These are phyloP conservation scores for Liquidambar formosana DNA, from an alignment of 164 flowering plant genomes.

Conservation along the genomic window DNA sequence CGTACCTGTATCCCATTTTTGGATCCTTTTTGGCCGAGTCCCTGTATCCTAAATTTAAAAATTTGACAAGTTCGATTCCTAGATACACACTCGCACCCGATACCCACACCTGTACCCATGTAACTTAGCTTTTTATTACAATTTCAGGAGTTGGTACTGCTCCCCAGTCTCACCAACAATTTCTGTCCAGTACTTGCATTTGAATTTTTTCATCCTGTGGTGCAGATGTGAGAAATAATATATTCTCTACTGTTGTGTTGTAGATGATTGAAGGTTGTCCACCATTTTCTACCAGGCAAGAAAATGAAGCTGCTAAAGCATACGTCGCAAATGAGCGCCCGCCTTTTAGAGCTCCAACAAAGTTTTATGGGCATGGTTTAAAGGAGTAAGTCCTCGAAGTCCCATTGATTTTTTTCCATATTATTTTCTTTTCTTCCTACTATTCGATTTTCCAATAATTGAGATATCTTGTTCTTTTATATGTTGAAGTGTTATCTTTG, in stretches of 20 bases:
- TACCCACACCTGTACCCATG: no score
- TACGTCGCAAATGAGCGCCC: conserved; percentile 78
- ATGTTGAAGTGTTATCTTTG: neutral
- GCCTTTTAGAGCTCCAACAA: conserved; percentile 74
- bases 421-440: neutral
- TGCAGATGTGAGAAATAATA: neutral
- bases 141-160: no score
- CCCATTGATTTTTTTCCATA: neutral
- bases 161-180: no score
- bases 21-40: no score
- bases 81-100: no score
- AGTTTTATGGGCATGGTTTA: conserved; percentile 78
- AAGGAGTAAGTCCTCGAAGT: conserved; percentile 56
- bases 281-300: conserved; percentile 69
- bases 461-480: neutral
- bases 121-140: no score
- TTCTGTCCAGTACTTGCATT: no score
- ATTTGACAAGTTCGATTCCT: no score
- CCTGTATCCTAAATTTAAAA: no score
- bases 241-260: neutral
- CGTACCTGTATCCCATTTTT: no score
- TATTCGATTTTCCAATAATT: neutral
- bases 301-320: conserved; percentile 67
- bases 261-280: conserved; percentile 94
- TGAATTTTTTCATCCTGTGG: neutral